Evolutionary conservation across 805 yeast genomes (phyloP).

Genomic region (Vanderwaltozyma polyspora): DNA sequence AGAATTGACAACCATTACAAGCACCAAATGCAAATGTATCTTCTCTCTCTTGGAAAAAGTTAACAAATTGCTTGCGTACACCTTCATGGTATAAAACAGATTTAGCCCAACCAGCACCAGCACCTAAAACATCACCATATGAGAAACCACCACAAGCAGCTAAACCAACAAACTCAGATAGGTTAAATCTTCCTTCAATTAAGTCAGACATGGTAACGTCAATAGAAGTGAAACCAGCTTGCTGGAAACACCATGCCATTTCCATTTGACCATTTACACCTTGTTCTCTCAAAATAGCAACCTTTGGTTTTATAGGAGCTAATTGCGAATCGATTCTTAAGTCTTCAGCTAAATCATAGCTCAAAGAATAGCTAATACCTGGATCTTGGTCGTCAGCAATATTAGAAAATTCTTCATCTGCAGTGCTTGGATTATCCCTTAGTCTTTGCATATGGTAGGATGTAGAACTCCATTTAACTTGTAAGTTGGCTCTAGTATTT

Average conservation of each 20-base stretch:
- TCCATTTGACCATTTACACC: conserved; percentile 98
- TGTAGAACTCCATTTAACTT: conserved; percentile 77
- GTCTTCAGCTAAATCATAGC: conserved; percentile 50
- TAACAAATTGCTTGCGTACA: conserved; percentile 64
- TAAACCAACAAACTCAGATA: conserved; percentile 77
- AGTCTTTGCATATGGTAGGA: conserved; percentile 82
- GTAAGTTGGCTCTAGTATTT: conserved; percentile 57
- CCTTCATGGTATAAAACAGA: conserved; percentile 77
- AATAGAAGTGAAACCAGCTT: conserved; percentile 86
- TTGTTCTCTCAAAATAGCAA: conserved; percentile 94
- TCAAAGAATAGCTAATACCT: conserved; percentile 72
- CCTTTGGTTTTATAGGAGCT: conserved; percentile 50
- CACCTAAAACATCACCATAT: conserved; percentile 97
- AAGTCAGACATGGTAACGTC: conserved; percentile 97
- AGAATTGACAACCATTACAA: conserved; percentile 96
- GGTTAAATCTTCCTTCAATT: conserved; percentile 54
- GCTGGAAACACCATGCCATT: conserved; percentile 94
- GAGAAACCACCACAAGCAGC: conserved; percentile 99
- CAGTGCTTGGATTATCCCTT: conserved; percentile 88
- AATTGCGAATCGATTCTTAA: conserved; percentile 27
- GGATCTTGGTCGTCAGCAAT: conserved; percentile 79
- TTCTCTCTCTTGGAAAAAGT: conserved; percentile 72
- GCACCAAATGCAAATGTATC: conserved; percentile 97
- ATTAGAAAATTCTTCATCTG: conserved; percentile 71
- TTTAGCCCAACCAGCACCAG: conserved; percentile 99